Evolutionary conservation across 345 rosid genomes (phyloP).

Genomic region (Capsella bursapastoris): DNA sequence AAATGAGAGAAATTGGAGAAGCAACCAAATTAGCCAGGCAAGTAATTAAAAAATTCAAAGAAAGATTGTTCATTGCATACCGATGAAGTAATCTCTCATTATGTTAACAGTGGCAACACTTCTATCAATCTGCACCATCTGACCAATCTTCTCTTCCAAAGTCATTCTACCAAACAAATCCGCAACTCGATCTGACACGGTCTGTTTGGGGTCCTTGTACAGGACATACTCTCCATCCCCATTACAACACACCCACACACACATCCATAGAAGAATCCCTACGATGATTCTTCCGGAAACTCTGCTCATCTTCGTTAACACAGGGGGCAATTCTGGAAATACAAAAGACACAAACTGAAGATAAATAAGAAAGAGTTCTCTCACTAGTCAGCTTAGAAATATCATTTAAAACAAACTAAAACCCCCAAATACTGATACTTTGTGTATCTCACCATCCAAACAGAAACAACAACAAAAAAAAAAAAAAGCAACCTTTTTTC

Average conservation of each 20-base stretch:
- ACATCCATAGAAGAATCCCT: slow-evolving; percentile 42
- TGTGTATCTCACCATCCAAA: slow-evolving; percentile 25
- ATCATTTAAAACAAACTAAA: not conserved
- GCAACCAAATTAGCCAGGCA: not conserved
- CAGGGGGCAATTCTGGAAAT: slow-evolving; percentile 25
- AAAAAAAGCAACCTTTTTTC: slow-evolving; percentile 21
- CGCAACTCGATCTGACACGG: slow-evolving; percentile 47
- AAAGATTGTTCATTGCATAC: slow-evolving; percentile 27
- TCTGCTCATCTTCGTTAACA: slow-evolving; percentile 40
- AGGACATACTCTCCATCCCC: slow-evolving; percentile 48
- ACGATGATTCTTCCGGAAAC: slow-evolving; percentile 31
- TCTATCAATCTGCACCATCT: slow-evolving; percentile 64
- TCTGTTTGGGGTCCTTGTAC: slow-evolving; percentile 60
- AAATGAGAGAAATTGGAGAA: not conserved
- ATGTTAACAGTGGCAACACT: slow-evolving; percentile 51
- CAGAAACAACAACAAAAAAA: slow-evolving; percentile 1
- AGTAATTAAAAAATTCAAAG: not conserved
- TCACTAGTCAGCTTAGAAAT: slow-evolving; percentile 23
- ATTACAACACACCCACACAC: slow-evolving; percentile 42
- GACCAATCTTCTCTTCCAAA: slow-evolving; percentile 64
- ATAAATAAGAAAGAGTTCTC: slow-evolving; percentile 25
- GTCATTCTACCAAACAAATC: slow-evolving; percentile 59
- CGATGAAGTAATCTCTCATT: slow-evolving; percentile 55
- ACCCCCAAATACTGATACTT: not conserved
- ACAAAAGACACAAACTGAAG: slow-evolving; percentile 17